Percentiles rank a stretch among this genome's conserved stretches.
These are phyloP conservation scores for Tribonema minus DNA, from an alignment of 108 stramenopile genomes.

Conservation along the genomic window DNA sequence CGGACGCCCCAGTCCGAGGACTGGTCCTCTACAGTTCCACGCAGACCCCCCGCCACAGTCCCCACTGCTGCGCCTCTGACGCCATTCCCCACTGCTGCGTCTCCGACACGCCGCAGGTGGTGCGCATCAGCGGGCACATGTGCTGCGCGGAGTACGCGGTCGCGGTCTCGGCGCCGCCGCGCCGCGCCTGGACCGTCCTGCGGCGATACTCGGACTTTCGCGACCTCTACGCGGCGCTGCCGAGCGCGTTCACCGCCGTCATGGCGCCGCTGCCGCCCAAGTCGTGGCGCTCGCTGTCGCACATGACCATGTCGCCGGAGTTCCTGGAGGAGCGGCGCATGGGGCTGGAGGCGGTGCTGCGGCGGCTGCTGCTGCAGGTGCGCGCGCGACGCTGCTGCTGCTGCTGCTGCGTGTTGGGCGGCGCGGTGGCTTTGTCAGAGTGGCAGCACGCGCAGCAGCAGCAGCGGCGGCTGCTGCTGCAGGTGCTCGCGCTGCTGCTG, in stretches of 20 bases:
- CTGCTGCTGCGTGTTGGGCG: too few species aligned
- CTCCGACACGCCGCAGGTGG: constrained; percentile 7
- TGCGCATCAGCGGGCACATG: constrained; percentile 20
- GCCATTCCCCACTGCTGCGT: too few species aligned
- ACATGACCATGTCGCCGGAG: constrained; percentile 33
- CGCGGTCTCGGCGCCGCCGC: not conserved
- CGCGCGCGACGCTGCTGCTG: too few species aligned
- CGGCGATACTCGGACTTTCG: constrained; percentile 44
- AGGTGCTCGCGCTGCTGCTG: too few species aligned
- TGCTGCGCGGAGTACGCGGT: constrained; percentile 39
- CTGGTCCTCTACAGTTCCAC: too few species aligned
- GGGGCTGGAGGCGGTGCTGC: constrained; percentile 17
- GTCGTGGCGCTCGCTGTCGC: constrained; percentile 23
- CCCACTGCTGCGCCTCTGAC: too few species aligned
- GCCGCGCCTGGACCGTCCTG: constrained; percentile 23
- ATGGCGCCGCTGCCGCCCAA: constrained; percentile 11
- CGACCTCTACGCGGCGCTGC: constrained; percentile 5
- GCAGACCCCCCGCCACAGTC: too few species aligned
- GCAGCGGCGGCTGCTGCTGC: too few species aligned
- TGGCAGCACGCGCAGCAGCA: too few species aligned
- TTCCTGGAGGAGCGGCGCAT: constrained; percentile 31
- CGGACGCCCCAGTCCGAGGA: too few species aligned
- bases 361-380: constrained; percentile 26
- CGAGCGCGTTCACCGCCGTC: constrained; percentile 11
- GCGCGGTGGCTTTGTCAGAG: too few species aligned